Evolutionary conservation across 225 moss, liverwort and hornwort species (phyloP).

Genomic region (Antitrichia curtipendula): DNA sequence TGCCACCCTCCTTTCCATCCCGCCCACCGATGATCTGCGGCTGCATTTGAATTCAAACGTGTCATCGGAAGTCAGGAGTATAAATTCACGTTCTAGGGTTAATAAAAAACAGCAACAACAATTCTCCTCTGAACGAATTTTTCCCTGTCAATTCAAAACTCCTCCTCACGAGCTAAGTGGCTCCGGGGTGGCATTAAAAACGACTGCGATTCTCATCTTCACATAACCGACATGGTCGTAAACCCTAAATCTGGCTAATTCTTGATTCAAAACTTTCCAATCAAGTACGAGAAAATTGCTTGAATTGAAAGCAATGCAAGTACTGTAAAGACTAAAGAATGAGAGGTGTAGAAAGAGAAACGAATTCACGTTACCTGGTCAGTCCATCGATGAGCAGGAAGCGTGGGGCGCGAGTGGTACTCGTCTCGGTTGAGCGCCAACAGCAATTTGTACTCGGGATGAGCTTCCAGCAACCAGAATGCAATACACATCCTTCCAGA

Average conservation of each 20-base stretch:
- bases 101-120: not conserved
- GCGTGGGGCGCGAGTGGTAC: conserved; percentile 55
- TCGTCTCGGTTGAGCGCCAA: conserved; percentile 81
- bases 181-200: not conserved
- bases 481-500: conserved; percentile 62
- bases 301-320: not conserved
- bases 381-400: conserved; percentile 59
- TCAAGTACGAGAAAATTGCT: not conserved
- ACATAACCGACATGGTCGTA: not conserved
- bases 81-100: not conserved
- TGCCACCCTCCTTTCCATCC: conserved; percentile 59
- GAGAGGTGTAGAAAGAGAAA: not conserved
- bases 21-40: conserved; percentile 64
- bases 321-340: not conserved
- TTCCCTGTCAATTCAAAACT: not conserved
- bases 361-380: conserved; percentile 19
- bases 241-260: not conserved
- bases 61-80: not conserved
- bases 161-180: not conserved
- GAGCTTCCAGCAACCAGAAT: conserved; percentile 82
- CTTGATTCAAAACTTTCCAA: not conserved
- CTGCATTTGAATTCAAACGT: not conserved
- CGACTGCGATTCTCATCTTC: not conserved
- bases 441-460: conserved; percentile 66
- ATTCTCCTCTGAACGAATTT: not conserved